Evolutionary conservation across 1,284 basidiomycete species (phyloP).

Genomic region (Fomitopsis schrenkii): DNA sequence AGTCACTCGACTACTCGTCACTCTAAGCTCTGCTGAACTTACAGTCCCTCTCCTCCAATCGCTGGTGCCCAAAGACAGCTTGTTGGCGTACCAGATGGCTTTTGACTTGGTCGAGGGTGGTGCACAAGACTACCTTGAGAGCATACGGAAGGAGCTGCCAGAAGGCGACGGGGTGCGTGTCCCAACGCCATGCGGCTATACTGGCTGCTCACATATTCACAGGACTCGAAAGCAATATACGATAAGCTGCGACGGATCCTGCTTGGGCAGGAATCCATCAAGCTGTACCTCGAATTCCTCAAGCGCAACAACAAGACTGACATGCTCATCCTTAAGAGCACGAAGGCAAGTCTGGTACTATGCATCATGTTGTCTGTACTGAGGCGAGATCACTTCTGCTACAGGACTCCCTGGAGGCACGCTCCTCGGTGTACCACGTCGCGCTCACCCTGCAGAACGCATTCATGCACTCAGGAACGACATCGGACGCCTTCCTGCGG

Average conservation of each 20-base stretch:
- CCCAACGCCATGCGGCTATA: conserved; percentile 7
- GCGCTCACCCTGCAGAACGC: conserved; percentile 94
- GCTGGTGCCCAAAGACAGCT: conserved; percentile 65
- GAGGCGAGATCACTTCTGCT: background rate
- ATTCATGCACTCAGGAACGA: conserved; percentile 94
- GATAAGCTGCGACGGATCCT: conserved; percentile 79
- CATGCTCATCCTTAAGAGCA: conserved; percentile 85
- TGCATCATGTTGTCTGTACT: background rate
- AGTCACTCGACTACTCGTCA: conserved; percentile 85
- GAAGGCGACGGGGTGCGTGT: conserved; percentile 56
- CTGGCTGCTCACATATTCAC: conserved; percentile 8
- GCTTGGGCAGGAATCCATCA: conserved; percentile 85
- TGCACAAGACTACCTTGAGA: conserved; percentile 86
- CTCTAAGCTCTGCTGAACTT: conserved; percentile 74
- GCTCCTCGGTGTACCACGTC: conserved; percentile 94
- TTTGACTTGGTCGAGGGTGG: conserved; percentile 94
- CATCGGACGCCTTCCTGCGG: conserved; percentile 87
- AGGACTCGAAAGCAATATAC: conserved; percentile 61
- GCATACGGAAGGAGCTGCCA: conserved; percentile 59
- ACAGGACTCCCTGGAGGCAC: conserved; percentile 87
- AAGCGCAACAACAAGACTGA: conserved; percentile 92
- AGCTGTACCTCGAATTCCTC: conserved; percentile 91
- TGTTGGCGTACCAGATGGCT: conserved; percentile 89
- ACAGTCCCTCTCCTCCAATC: conserved; percentile 70
- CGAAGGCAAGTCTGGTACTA: conserved; percentile 56